Conservation (phyloP, 2,329 filamentous ascomycete species). For the Venturia asperata region DNA sequence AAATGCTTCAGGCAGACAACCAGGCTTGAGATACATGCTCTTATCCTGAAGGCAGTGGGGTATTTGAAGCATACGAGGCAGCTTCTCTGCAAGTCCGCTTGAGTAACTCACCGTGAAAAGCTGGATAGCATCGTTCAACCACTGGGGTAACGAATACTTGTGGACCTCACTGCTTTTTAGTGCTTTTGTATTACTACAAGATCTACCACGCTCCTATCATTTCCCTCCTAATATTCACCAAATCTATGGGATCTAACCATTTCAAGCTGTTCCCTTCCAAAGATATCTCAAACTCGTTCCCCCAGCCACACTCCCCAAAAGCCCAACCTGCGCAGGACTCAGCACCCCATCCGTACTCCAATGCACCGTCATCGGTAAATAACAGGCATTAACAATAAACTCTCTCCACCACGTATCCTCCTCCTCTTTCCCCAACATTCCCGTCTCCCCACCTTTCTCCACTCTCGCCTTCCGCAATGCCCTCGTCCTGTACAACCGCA, state of each 20-base stretch:
- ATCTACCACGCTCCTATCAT: neutral
- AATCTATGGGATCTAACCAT: neutral
- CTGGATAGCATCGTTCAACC: neutral
- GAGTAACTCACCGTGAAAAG: too few relatives aligned
- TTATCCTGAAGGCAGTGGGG: too few relatives aligned
- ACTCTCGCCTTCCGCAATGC: conserved; percentile 34
- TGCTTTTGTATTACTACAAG: neutral
- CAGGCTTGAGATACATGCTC: too few relatives aligned
- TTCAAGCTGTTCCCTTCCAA: conserved; percentile 36
- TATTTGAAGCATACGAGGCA: too few relatives aligned
- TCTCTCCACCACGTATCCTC: conserved; percentile 54
- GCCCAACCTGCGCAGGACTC: conserved; percentile 51
- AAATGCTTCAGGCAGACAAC: too few relatives aligned
- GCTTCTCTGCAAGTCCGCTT: too few relatives aligned
- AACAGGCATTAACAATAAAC: conserved; percentile 63
- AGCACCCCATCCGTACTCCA: conserved; percentile 67
- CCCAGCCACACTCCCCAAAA: conserved; percentile 49
- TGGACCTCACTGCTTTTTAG: neutral
- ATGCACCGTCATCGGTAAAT: conserved; percentile 76
- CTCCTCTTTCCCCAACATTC: conserved; percentile 27
- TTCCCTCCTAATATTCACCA: neutral
- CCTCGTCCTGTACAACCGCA: conserved; percentile 47
- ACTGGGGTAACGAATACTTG: neutral
- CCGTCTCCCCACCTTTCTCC: conserved; percentile 40
- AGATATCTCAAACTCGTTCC: conserved; percentile 39